Evolutionary conservation across 495 filamentous ascomycete species (phyloP), one percentile per base, ranked within the genome.

Genomic region (Emericellopsis terricola): DNA sequence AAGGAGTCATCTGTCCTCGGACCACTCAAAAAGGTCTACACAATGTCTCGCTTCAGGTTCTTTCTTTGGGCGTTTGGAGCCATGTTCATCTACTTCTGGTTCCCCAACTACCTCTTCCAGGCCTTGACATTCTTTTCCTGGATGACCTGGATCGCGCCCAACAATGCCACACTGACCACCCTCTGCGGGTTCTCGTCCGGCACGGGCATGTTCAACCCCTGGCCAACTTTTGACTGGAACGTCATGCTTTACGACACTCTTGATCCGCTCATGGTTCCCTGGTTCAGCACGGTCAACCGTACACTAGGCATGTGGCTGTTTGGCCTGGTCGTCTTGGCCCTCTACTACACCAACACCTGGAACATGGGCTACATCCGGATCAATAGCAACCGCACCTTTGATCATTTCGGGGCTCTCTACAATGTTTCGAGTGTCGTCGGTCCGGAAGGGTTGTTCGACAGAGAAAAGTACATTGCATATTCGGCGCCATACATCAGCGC

Each of bases 41-140:
- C 34, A 14, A 42, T 51, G 19, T 43, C 47, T 2, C 50, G 57
- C 0, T 43, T 59, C 16, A 51, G 38, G 40, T 54, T 52, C 36
- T 61, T 61, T 41, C 17, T 35, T 17, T 35, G 40, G 9, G 49
- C 48, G 2, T 56, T 58, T 16, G 41, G 36, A 6, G 38, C 41
- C 31, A 59, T 58, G 54, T 59, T 58, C 21, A 40, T 52, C 20
- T 61, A 56, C 39, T 59, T 59, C 37, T 61, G 57, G 57, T 50
- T 61, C 19, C 57, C 57, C 27, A 57, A 61, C 41, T 56, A 52
- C 41, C 44, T 61, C 38, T 56, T 58, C 28, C 41, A 35, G 15
- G 54, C 49, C 15, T 38, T 61, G 15, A 51, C 42, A 26, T 45
- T 40, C 24, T 61, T 61, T 38, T 53, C 49, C 46, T 61, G 57